phyloP scores from a whole-genome alignment of 1,284 basidiomycete genomes.

The Cutaneotrichosporon cavernicola region DNA sequence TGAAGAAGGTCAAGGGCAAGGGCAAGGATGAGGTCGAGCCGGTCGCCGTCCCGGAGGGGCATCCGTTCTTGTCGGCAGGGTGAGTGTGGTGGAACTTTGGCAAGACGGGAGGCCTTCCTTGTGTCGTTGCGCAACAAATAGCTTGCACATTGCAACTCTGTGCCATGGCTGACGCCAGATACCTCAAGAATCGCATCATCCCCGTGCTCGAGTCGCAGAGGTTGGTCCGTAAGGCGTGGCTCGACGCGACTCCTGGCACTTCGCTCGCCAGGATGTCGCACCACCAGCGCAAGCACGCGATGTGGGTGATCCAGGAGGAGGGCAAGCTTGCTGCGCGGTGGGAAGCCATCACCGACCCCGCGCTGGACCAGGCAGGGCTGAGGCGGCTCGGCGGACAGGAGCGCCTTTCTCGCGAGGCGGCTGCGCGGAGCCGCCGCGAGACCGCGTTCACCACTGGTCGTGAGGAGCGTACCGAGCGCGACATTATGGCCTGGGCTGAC shows the following conservation, averaged over 20 bases:
- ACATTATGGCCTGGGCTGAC: constrained; percentile 33
- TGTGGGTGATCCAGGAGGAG: constrained; percentile 15
- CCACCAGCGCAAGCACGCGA: constrained; percentile 11
- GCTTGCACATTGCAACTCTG: not conserved
- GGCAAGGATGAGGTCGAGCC: constrained; percentile 12
- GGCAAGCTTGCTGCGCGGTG: constrained; percentile 1
- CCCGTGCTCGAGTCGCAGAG: constrained; percentile 40
- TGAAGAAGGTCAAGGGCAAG: constrained; percentile 17
- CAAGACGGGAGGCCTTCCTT: not conserved
- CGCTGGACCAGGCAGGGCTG: constrained; percentile 17
- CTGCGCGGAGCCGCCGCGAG: constrained; percentile 8
- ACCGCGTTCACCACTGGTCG: constrained; percentile 3
- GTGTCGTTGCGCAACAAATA: not conserved
- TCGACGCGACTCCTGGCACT: not conserved
- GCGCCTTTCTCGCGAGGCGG: constrained; percentile 5
- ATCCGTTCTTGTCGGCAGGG: constrained; percentile 45
- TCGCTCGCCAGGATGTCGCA: constrained; percentile 1
- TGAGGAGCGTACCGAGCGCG: constrained; percentile 27
- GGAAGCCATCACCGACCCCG: constrained; percentile 2
- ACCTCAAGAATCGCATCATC: constrained; percentile 45
- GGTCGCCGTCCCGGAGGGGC: constrained; percentile 34
- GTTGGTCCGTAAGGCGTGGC: constrained; percentile 33
- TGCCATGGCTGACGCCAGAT: constrained; percentile 31
- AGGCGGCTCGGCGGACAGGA: constrained; percentile 5
- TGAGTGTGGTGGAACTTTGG: constrained; percentile 27